Evolutionary conservation across 176 grass and related monocot genomes (phyloP), one percentile per base, ranked within the genome.

Genomic region (Carex myosuroides): DNA sequence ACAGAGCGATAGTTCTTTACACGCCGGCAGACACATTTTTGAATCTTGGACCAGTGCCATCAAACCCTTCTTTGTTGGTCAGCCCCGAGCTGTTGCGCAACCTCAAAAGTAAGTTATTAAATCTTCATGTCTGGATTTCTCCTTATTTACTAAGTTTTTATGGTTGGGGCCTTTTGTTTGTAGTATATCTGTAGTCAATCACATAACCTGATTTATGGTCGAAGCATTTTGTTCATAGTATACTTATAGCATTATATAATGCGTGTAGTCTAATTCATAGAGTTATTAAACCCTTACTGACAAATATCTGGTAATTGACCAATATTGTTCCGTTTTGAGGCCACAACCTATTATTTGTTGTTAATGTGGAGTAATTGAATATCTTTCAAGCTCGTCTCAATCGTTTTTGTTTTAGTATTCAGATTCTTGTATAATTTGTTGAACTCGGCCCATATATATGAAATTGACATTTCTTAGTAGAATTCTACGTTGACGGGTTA

Each of bases 41-140:
- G 35, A 5, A 68, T 46, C 65, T 87, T 74, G 48, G 70, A 24
- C 58, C 83, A 59, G 64, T 60, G 86, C 82, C 79, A 21, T 74
- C 91, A 39, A 90, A 79, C 75, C 89, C 82, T 74, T 95, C 95
- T 75, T 84, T 98, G 64, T 81, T 85, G 86, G 65, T 98, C 70
- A 91, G 91, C 85, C 84, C 92, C 55, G 83, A 94, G 74, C 79
- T 95, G 88, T 79, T 98, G 59, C 89, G 82, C 76, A 61, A 83
- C 44, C 83, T 98, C 87, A 98, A 95, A 80, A 95, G 95, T 98
- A 91, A 95, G 95, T 87, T 79, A 3, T 64, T 81, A 69, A 9
- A 48, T 17, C 81, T 66, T 52, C 39, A 35, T 13, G 54, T 41
- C 37, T 56, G 22, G 26, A 57, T 57, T 57, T 78, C 14, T 70